Base-by-base conservation (phyloP, 169 alveolate species). In the Eimeria acervulina region DNA sequence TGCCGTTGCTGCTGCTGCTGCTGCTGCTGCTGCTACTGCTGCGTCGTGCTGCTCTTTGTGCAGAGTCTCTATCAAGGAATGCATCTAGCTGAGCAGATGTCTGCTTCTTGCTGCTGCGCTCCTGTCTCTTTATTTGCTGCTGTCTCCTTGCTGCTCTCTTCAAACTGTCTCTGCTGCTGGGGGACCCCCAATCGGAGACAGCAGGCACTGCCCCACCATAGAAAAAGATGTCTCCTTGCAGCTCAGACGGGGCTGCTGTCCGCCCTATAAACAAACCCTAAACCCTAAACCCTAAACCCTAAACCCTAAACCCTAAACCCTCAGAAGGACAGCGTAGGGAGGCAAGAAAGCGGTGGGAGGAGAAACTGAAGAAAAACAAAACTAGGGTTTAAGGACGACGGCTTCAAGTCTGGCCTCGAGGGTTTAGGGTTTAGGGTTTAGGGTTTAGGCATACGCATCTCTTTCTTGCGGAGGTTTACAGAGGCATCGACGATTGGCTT, bases 401-500 rank as follows among this genome's bases (percentile, higher is more conserved):
- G 78, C 2, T 31, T 26, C 5, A 40, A 13, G 38, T 6, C 17
- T 19, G 6, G 78, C 26, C 5, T 66, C 17, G 13, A 66, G 83
- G 83, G 83, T 70, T 70, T 70, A 70, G 83, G 83, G 88, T 78
- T 78, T 78, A 78, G 88, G 88, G 66, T 44, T 78, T 78, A 38
- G 66, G 88, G 63, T 78, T 78, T 51, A 55, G 52, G 38, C 90
- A 17, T 23, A 90, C 95, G 90, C 7, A 74, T 6, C 19, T 90
- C 95, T 8, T 72, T 33, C 78, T 90, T 90, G 28, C 36, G 81
- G 31, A 8, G 40, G 42, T 74, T 83, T 63, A 90, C 66, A 88
- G 95, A 81, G n/a, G 90, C 95, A 21, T 42, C 83, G 23, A 90
- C 76, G n/a, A 90, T 31, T 5, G 95, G 95, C n/a, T 55, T 72